phyloP scores from a whole-genome alignment of 2,329 filamentous ascomycete species.

The Verticillium dahliae region DNA sequence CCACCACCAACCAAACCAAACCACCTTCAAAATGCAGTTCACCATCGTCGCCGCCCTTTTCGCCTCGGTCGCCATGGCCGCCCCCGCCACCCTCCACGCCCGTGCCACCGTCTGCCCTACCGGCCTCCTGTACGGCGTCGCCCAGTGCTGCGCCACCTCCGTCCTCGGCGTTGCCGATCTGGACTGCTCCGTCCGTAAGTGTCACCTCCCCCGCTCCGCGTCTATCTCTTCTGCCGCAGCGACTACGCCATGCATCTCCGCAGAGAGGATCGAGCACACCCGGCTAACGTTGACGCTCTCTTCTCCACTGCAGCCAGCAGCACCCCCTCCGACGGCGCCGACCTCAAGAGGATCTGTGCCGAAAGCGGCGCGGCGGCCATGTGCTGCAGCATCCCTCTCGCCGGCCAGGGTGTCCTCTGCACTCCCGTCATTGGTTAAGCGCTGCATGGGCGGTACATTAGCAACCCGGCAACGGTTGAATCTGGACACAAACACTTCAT shows the following conservation, averaged over 20 bases:
- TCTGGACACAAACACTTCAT: no score
- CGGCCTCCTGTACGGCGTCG: conserved; percentile 31
- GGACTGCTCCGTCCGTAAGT: conserved; percentile 40
- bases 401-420: conserved; percentile 27
- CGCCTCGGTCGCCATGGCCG: conserved; percentile 19
- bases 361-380: conserved; percentile 41
- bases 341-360: conserved; percentile 40
- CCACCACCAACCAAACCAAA: neutral
- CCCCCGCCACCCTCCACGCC: conserved; percentile 25
- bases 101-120: conserved; percentile 28
- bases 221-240: no score
- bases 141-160: conserved; percentile 57
- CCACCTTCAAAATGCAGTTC: conserved; percentile 7
- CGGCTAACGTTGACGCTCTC: no score
- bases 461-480: no score
- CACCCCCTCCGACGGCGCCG: conserved; percentile 26
- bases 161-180: conserved; percentile 51
- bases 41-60: conserved; percentile 7
- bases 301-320: conserved; percentile 16
- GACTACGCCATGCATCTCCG: no score
- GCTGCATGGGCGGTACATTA: no score
- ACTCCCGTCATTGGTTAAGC: conserved; percentile 6
- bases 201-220: no score
- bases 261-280: no score
- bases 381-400: conserved; percentile 49